Percentiles rank a stretch among this genome's conserved stretches.
phyloP scores from a whole-genome alignment of 257 asterid species.

The Linderniella brevidens region DNA sequence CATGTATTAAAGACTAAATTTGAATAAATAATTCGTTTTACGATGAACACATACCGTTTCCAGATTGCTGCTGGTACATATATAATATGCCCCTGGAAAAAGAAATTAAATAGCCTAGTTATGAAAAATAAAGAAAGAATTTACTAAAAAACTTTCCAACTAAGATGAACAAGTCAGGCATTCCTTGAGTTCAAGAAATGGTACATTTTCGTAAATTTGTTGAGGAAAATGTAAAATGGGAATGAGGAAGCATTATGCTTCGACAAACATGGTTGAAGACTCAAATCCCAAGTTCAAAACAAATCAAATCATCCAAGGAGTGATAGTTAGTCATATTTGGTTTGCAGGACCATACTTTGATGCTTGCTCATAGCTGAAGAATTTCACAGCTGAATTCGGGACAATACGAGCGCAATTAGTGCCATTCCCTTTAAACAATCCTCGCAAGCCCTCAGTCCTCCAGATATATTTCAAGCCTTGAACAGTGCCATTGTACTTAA shows the following conservation, averaged over 20 bases:
- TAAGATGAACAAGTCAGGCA: too few species aligned
- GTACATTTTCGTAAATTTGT: too few species aligned
- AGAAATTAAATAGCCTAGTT: constrained; percentile 7
- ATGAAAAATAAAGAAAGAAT: neutral
- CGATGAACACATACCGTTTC: constrained; percentile 45
- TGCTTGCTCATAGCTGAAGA: constrained; percentile 99
- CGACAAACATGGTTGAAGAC: neutral
- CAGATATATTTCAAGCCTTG: constrained; percentile 87
- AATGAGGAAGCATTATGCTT: neutral
- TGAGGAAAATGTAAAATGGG: neutral
- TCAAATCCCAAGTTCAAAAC: too few species aligned
- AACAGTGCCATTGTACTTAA: constrained; percentile 73
- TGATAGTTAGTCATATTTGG: constrained; percentile 2
- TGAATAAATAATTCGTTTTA: neutral
- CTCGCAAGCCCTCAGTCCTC: constrained; percentile 79
- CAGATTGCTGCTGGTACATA: constrained; percentile 55
- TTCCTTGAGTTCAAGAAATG: too few species aligned
- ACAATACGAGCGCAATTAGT: constrained; percentile 91
- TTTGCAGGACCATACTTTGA: constrained; percentile 48
- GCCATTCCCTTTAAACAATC: constrained; percentile 90
- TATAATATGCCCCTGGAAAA: constrained; percentile 58
- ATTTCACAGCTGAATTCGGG: constrained; percentile 95
- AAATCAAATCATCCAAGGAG: neutral
- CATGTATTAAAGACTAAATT: neutral
- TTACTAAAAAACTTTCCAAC: too few species aligned